phyloP scores from a whole-genome alignment of 129 eudicot genomes.

The Dittrichia graveolens region DNA sequence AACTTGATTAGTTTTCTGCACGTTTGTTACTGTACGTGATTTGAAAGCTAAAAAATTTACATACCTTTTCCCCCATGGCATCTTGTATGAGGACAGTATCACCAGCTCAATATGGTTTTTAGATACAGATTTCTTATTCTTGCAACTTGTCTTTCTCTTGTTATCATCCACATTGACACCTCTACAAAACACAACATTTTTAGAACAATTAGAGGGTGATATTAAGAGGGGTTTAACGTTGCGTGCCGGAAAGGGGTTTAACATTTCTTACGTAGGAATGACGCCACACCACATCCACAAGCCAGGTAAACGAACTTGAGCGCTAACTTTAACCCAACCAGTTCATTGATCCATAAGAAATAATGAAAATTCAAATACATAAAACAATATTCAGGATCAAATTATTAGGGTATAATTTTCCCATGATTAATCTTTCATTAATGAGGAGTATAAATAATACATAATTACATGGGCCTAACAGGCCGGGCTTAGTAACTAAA shows the following conservation, averaged over 20 bases:
- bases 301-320: no score
- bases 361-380: no score
- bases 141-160: slow-evolving; percentile 87
- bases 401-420: no score
- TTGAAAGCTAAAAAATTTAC: not conserved
- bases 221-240: not conserved
- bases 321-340: no score
- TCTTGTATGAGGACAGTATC: slow-evolving; percentile 87
- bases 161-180: slow-evolving; percentile 87
- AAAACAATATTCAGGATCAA: no score
- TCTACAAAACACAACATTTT: slow-evolving; percentile 38
- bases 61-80: slow-evolving; percentile 87
- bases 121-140: slow-evolving; percentile 76
- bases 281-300: no score
- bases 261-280: not conserved
- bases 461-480: no score
- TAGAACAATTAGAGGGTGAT: not conserved
- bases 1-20: not conserved
- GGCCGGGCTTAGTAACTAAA: no score
- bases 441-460: no score
- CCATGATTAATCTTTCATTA: no score
- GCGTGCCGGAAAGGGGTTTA: not conserved
- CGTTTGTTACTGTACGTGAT: not conserved
- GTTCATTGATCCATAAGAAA: no score
- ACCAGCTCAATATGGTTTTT: slow-evolving; percentile 68